phyloP scores from a whole-genome alignment of 2,329 filamentous ascomycete genomes.

The Tolypocladium album region DNA sequence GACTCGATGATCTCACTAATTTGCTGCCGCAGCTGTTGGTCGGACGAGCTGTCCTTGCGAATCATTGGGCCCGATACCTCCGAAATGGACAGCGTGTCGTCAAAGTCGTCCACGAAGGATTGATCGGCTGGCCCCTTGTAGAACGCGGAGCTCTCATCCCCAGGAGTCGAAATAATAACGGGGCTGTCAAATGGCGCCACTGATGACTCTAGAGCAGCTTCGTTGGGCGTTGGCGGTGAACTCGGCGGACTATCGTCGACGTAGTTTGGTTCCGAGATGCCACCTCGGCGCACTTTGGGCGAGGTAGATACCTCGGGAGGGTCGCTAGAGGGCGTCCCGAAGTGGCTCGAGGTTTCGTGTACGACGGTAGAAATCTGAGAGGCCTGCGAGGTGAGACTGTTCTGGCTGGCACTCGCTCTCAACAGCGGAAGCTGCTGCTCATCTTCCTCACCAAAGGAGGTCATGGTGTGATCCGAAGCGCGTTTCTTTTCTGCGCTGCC shows the following conservation, averaged over 20 bases:
- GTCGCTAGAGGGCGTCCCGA: constrained; percentile 30
- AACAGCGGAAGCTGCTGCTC: constrained; percentile 26
- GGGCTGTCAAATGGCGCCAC: constrained; percentile 35
- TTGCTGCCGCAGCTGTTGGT: constrained; percentile 67
- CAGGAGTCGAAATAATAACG: constrained; percentile 28
- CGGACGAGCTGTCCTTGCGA: constrained; percentile 29
- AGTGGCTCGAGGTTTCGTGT: constrained; percentile 25
- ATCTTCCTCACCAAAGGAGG: constrained; percentile 13
- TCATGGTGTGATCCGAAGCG: constrained; percentile 7
- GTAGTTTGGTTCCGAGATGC: constrained; percentile 21
- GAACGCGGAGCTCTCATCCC: constrained; percentile 24
- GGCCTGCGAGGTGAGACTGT: constrained; percentile 21
- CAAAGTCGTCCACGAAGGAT: constrained; percentile 35
- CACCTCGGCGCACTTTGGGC: constrained; percentile 19
- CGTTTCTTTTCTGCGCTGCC: constrained; percentile 3
- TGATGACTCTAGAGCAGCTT: constrained; percentile 15
- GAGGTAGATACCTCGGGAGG: constrained; percentile 32
- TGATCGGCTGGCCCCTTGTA: constrained; percentile 31
- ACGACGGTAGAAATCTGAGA: constrained; percentile 28
- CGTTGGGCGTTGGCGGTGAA: constrained; percentile 28
- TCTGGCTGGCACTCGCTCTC: constrained; percentile 15
- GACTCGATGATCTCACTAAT: constrained; percentile 69
- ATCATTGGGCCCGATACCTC: constrained; percentile 14
- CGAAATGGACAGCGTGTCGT: constrained; percentile 25
- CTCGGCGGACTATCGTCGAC: constrained; percentile 34